Evolutionary conservation across 2,329 filamentous ascomycete species (phyloP), one percentile per base, ranked within the genome.

Genomic region (Colletotrichum caudatum): DNA sequence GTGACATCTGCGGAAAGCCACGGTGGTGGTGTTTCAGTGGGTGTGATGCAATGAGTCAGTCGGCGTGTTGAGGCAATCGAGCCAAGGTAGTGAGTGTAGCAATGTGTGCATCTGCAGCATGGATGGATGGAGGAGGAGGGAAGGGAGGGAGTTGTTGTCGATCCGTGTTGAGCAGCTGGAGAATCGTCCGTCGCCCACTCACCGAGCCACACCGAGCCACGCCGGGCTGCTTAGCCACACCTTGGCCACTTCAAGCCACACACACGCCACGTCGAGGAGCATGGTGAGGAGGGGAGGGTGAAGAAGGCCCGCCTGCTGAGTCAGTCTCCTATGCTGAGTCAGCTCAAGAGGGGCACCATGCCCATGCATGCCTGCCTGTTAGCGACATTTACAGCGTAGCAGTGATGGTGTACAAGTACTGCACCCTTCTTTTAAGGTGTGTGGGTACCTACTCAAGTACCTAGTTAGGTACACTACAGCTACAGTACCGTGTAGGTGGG

Each of bases 221-320:
- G 29, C 29, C 29, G 29, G 29, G 29, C 3, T 29, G 29, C 29
- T 29, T 29, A 29, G 29, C 2, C 14, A 39, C 37, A 14, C 9
- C 14, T n/a, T n/a, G n/a, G n/a, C n/a, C n/a, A n/a, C n/a, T n/a
- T n/a, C 2, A 39, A 29, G 29, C 29, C 37, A 39, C 37, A 39
- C 1, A 39, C 48, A 3, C 1, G 26, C 29, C 8, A 14, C 5
- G 41, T 35, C 46, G 60, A 53, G 16, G 1, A 0, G 5, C 4
- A 1, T 8, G 57, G 23, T 41, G 5, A n/a, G n/a, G 2, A 1
- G 7, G 4, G 5, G 11, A 1, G 7, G 4, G 11, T 20, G 6
- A 18, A 6, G 35, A 29, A 29, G 26, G 26, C 26, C 2, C 2
- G 2, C 11, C 14, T 20, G 46, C 20, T 64, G 61, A 64, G 23